A percentile compares a stretch with the other conserved stretches of the same genome.
Conservation (phyloP, 352 stramenopile genomes). For the Thalassiosira exigua region DNA sequence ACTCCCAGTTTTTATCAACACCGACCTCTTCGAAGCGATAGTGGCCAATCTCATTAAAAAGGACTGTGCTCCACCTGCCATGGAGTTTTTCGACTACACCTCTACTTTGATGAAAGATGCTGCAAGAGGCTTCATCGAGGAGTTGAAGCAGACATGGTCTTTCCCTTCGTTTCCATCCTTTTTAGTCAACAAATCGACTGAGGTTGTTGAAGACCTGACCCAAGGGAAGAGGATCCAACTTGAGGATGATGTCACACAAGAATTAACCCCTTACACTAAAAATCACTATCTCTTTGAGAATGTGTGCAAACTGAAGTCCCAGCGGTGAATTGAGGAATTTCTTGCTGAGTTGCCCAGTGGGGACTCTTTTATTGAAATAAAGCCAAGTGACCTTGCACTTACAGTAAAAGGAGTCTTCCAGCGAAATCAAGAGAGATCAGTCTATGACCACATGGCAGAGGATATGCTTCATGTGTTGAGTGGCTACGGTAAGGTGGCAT, state of each 20-base stretch:
- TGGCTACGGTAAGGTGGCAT: conserved; percentile 72
- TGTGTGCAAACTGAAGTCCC: conserved; percentile 60
- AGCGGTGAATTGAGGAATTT: conserved; percentile 42
- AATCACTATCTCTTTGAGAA: conserved; percentile 76
- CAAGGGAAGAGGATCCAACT: conserved; percentile 49
- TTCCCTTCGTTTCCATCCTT: conserved; percentile 42
- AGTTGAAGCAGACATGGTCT: conserved; percentile 33
- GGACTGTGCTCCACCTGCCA: conserved; percentile 65
- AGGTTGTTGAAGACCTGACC: conserved; percentile 48
- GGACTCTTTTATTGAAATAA: no score
- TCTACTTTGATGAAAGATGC: conserved; percentile 41
- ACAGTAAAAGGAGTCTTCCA: no score
- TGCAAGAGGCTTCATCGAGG: conserved; percentile 45
- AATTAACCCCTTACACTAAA: conserved; percentile 71
- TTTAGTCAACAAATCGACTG: conserved; percentile 42
- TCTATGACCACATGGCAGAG: conserved; percentile 72
- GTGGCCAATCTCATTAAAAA: conserved; percentile 68
- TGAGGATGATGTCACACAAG: conserved; percentile 57
- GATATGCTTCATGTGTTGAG: conserved; percentile 80
- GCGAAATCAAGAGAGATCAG: conserved; percentile 60
- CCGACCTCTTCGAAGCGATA: conserved; percentile 70
- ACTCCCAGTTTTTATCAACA: conserved; percentile 76
- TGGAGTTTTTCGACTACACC: conserved; percentile 57
- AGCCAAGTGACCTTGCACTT: no score
- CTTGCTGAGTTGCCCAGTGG: neutral